Evolutionary conservation across 116 monocot species (phyloP).

Genomic region (Zostera marina): DNA sequence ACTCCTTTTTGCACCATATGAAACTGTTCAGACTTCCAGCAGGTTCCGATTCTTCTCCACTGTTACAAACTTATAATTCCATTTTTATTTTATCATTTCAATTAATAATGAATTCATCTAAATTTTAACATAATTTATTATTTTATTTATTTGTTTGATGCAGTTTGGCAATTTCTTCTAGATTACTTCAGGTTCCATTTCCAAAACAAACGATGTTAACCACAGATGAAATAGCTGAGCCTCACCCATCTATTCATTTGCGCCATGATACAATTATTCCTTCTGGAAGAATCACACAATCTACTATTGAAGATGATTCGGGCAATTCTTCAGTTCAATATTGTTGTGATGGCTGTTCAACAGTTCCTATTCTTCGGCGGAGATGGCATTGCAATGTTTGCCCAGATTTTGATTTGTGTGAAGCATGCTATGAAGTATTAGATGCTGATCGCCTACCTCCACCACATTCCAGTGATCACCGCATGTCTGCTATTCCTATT

Average conservation of each 20-base stretch:
- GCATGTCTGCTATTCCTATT: constrained; percentile 93
- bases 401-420: constrained; percentile 96
- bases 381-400: constrained; percentile 96
- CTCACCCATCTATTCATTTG: constrained; percentile 17
- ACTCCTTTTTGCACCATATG: constrained; percentile 86
- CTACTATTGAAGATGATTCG: constrained; percentile 84
- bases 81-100: background rate
- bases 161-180: constrained; percentile 98
- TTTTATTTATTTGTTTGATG: constrained; percentile 13
- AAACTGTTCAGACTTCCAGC: constrained; percentile 80
- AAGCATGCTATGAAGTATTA: constrained; percentile 88
- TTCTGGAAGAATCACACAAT: constrained; percentile 45
- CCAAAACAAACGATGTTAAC: constrained; percentile 90
- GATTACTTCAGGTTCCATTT: constrained; percentile 95
- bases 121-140: background rate
- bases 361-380: constrained; percentile 84
- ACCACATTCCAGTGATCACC: constrained; percentile 86
- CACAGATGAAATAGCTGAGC: constrained; percentile 57
- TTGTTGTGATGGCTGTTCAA: constrained; percentile 97
- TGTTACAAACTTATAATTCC: background rate
- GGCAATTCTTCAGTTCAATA: constrained; percentile 83
- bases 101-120: background rate
- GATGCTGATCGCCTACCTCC: constrained; percentile 83
- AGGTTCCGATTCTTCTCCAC: constrained; percentile 25
- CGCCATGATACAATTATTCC: constrained; percentile 25